A percentile compares a stretch with the other conserved stretches of the same genome.
Evolutionary conservation across 306 rosid genomes (phyloP).

Genomic region (Dryas drummondii): DNA sequence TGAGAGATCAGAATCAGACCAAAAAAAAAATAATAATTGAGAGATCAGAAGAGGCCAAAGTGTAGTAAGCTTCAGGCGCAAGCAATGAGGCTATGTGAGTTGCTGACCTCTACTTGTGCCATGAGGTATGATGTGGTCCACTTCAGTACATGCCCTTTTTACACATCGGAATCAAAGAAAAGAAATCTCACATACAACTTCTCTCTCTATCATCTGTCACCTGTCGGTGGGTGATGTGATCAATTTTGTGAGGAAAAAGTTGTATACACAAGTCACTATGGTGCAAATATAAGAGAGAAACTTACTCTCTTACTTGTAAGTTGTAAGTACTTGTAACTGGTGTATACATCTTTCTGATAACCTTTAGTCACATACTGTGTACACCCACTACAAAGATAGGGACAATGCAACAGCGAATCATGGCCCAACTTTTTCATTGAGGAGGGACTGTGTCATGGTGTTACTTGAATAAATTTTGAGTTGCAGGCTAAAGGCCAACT

Average conservation of each 20-base stretch:
- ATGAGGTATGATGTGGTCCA: neutral
- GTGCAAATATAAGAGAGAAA: too few species aligned
- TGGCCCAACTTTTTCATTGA: neutral
- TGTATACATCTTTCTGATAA: too few species aligned
- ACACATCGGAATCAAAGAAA: too few species aligned
- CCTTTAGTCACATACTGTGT: too few species aligned
- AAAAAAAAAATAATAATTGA: neutral
- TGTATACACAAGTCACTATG: too few species aligned
- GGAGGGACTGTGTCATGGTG: neutral
- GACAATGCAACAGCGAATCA: conserved; percentile 1
- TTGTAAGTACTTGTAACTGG: too few species aligned
- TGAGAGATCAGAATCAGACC: neutral
- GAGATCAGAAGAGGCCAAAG: neutral
- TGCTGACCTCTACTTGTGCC: neutral
- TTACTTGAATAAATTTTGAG: neutral
- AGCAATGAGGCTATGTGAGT: neutral
- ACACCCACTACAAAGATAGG: too few species aligned
- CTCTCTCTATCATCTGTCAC: too few species aligned
- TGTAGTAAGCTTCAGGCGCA: neutral
- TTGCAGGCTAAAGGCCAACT: conserved; percentile 2
- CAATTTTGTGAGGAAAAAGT: too few species aligned
- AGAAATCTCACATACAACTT: too few species aligned
- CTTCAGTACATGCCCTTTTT: neutral
- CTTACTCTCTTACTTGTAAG: too few species aligned
- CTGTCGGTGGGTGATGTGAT: too few species aligned